Evolutionary conservation across 2,329 filamentous ascomycete genomes (phyloP).

Genomic region (Alternaria dauci): DNA sequence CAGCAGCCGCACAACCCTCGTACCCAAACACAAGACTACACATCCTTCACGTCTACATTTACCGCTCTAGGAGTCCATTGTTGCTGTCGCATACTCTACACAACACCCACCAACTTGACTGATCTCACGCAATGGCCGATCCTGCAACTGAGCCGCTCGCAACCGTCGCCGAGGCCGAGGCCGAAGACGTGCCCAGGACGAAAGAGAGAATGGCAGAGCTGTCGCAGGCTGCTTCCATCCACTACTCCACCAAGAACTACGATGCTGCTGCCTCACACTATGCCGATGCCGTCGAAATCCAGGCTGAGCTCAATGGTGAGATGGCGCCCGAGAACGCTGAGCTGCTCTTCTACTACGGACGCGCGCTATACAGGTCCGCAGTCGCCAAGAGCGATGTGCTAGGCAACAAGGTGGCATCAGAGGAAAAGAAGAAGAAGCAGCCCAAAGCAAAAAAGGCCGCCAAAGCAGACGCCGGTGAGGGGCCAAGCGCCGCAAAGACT

Average conservation of each 20-base stretch:
- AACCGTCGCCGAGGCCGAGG: slow-evolving; percentile 30
- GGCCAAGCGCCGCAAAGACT: slow-evolving; percentile 39
- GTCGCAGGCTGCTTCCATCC: slow-evolving; percentile 78
- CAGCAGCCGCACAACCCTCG: slow-evolving; percentile 2
- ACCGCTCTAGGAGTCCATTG: neutral
- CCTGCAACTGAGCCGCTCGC: slow-evolving; percentile 29
- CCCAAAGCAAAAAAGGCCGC: slow-evolving; percentile 57
- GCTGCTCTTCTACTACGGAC: slow-evolving; percentile 91
- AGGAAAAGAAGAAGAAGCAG: slow-evolving; percentile 64
- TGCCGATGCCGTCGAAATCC: slow-evolving; percentile 86
- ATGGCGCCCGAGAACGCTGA: slow-evolving; percentile 90
- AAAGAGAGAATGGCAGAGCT: slow-evolving; percentile 76
- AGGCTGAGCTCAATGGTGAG: slow-evolving; percentile 91
- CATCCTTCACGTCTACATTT: slow-evolving; percentile 6
- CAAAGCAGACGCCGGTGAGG: slow-evolving; percentile 50
- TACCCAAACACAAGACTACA: slow-evolving; percentile 3
- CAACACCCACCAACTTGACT: neutral
- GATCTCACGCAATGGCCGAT: slow-evolving; percentile 35
- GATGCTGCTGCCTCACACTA: slow-evolving; percentile 85
- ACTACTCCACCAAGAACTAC: slow-evolving; percentile 91
- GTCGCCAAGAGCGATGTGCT: slow-evolving; percentile 95
- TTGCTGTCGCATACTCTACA: slow-evolving; percentile 17
- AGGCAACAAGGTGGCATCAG: slow-evolving; percentile 76
- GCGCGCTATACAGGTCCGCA: slow-evolving; percentile 91
- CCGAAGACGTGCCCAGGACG: slow-evolving; percentile 53